phyloP scores from a whole-genome alignment of 495 filamentous ascomycete species.

The Penicillium robsamsonii region DNA sequence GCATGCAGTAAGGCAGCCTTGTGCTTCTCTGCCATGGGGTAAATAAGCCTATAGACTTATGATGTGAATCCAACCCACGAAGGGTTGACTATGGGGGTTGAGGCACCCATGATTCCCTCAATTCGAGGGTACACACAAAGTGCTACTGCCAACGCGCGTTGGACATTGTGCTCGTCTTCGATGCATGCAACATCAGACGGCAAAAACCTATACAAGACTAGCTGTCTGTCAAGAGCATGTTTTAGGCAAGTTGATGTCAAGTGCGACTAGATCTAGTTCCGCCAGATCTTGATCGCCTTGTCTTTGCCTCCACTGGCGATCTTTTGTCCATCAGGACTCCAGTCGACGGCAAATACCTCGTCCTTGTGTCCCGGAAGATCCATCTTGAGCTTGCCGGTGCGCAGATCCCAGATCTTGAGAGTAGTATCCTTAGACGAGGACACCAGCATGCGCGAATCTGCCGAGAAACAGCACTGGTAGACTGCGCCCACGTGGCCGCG shows the following conservation, averaged over 20 bases:
- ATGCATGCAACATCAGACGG: conserved; percentile 3
- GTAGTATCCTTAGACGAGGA: conserved; percentile 91
- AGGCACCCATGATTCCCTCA: neutral
- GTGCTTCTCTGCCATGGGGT: neutral
- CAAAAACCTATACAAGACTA: neutral
- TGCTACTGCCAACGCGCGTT: neutral
- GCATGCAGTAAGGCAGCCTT: neutral
- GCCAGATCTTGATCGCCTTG: conserved; percentile 85
- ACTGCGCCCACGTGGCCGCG: conserved; percentile 92
- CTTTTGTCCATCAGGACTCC: conserved; percentile 80
- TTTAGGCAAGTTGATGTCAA: conserved; percentile 16
- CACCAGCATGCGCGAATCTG: conserved; percentile 82
- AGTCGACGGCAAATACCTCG: conserved; percentile 92
- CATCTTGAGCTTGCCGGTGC: conserved; percentile 74
- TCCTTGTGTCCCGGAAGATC: conserved; percentile 94
- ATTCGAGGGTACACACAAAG: neutral
- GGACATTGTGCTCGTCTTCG: neutral
- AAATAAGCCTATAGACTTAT: neutral
- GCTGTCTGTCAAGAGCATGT: neutral
- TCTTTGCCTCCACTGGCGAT: conserved; percentile 92
- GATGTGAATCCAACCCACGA: neutral
- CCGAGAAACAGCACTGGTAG: conserved; percentile 85
- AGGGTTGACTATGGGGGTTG: neutral
- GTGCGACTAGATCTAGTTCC: conserved; percentile 49
- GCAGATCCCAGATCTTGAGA: conserved; percentile 89